A percentile compares a stretch with the other conserved stretches of the same genome.
Evolutionary conservation across 208 protist species (phyloP).

Genomic region (Novymonas esmeraldas): DNA sequence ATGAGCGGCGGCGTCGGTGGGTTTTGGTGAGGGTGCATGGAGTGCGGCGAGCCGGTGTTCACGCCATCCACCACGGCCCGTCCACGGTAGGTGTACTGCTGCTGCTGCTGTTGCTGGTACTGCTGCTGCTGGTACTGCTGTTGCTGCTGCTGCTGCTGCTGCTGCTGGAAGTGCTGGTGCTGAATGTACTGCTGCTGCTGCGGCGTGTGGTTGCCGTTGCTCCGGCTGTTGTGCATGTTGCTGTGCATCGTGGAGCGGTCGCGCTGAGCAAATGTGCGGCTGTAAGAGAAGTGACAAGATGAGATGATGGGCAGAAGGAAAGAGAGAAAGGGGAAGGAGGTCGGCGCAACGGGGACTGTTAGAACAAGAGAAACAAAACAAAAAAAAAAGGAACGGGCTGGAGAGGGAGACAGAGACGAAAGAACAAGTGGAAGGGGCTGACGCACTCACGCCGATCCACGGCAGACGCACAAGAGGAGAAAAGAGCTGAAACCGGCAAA

Average conservation of each 20-base stretch:
- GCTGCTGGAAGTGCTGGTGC: conserved; percentile 1
- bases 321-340: neutral
- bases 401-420: neutral
- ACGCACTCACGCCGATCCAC: neutral
- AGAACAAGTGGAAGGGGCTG: neutral
- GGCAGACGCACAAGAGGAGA: neutral
- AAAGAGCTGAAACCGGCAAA: neutral
- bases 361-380: conserved; percentile 1
- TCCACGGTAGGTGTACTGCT: no score
- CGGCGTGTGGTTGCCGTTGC: conserved; percentile 1
- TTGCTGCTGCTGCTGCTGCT: conserved; percentile 2
- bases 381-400: neutral
- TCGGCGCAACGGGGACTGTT: neutral
- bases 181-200: neutral
- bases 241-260: no score
- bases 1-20: conserved; percentile 39
- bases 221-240: conserved; percentile 11
- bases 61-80: neutral
- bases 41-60: neutral
- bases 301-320: neutral
- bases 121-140: no score
- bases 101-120: no score
- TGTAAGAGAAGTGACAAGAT: no score
- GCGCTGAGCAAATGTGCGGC: no score
- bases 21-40: conserved; percentile 6